Percentiles rank a stretch among this genome's conserved stretches.
Evolutionary conservation across 208 protist genomes (phyloP).

Genomic region (Tetramitus jugosus): DNA sequence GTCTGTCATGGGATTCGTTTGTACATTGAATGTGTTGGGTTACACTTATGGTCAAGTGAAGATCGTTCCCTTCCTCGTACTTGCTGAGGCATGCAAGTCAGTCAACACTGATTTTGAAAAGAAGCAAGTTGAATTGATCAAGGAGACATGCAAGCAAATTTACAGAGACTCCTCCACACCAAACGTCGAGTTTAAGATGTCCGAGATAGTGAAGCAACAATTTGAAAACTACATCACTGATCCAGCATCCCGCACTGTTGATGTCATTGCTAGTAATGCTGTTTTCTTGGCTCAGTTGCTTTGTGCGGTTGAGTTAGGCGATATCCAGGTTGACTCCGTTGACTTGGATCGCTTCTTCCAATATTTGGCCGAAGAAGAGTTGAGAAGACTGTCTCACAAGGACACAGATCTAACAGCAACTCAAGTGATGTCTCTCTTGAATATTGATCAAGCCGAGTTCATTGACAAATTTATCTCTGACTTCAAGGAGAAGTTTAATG

Average conservation of each 20-base stretch:
- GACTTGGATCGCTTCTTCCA: not conserved
- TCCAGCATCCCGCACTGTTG: not conserved
- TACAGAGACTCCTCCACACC: not conserved
- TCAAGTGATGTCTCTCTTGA: no score
- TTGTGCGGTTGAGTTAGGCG: not conserved
- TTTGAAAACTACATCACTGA: not conserved
- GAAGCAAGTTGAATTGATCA: not conserved
- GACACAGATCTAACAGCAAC: no score
- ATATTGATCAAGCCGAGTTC: no score
- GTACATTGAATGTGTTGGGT: not conserved
- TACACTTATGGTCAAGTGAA: not conserved
- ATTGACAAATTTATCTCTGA: no score
- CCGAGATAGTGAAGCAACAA: not conserved
- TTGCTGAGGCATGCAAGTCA: not conserved
- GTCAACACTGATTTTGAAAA: not conserved
- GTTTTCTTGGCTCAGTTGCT: not conserved
- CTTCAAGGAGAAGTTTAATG: no score
- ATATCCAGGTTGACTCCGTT: not conserved
- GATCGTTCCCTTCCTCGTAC: not conserved
- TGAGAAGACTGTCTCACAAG: no score
- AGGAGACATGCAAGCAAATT: not conserved
- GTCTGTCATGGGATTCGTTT: not conserved
- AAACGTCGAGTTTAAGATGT: not conserved
- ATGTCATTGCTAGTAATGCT: slow-evolving; percentile 1
- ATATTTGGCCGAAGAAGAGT: not conserved